phyloP scores from a whole-genome alignment of 139 green algal genomes.

The Diplosphaera chodatii region DNA sequence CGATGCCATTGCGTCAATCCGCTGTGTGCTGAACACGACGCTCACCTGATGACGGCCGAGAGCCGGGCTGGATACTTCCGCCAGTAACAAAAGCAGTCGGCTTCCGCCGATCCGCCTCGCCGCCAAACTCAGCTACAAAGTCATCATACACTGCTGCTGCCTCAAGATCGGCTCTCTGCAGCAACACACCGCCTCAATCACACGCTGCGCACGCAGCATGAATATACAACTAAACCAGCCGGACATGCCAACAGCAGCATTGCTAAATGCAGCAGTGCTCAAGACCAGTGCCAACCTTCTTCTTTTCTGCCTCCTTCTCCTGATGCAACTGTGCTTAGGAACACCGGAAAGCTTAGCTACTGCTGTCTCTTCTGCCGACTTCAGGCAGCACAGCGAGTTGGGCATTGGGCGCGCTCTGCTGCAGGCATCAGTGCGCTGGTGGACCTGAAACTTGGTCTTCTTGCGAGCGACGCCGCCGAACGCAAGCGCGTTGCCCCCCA shows the following conservation, averaged over 20 bases:
- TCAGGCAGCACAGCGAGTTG: no score
- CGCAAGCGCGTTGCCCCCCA: not conserved
- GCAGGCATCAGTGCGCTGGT: not conserved
- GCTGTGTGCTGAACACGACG: not conserved
- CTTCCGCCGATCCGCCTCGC: conserved; percentile 15
- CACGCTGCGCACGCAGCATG: not conserved
- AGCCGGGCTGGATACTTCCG: conserved; percentile 58
- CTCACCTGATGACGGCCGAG: not conserved
- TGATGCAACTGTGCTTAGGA: not conserved
- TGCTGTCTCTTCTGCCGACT: no score
- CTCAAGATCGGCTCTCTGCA: conserved; percentile 73
- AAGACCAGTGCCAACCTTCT: not conserved
- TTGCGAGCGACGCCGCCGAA: not conserved
- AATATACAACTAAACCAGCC: no score
- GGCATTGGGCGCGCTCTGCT: no score
- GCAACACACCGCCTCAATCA: not conserved
- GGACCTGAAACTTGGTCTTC: not conserved
- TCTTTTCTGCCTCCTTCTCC: not conserved
- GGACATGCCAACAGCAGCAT: no score
- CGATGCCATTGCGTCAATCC: conserved; percentile 13
- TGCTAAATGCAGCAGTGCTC: not conserved
- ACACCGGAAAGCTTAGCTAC: not conserved
- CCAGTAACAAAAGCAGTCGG: conserved; percentile 53
- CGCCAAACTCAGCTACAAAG: conserved; percentile 82
- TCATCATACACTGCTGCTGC: conserved; percentile 83